Conservation (phyloP, 2,329 filamentous ascomycete species). For the Parascedosporium putredinis region DNA sequence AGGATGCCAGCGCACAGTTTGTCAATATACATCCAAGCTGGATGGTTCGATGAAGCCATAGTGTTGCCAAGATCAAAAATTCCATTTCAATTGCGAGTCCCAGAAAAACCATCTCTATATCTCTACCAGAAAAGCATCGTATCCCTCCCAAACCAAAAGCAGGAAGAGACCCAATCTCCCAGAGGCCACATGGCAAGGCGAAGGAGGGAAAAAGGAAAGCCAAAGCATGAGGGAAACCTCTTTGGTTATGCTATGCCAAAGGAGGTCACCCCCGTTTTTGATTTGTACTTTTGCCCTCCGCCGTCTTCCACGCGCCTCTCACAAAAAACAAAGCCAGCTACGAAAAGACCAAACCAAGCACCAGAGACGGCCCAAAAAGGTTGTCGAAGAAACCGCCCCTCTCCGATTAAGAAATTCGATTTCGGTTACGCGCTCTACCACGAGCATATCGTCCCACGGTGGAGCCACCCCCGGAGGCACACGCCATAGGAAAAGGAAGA, state of each 20-base stretch:
- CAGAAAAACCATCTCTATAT: not conserved
- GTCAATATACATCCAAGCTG: no score
- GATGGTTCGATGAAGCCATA: no score
- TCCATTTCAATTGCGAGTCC: not conserved
- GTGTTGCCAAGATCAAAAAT: not conserved
- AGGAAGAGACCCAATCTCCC: not conserved
- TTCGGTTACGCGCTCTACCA: no score
- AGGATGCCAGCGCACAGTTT: no score
- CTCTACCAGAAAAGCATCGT: not conserved
- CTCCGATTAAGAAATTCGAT: not conserved
- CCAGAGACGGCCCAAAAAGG: no score
- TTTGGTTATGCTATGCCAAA: no score
- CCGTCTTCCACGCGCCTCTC: not conserved
- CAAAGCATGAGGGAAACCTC: not conserved
- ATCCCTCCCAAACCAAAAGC: no score
- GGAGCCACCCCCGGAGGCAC: no score
- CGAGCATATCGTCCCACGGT: no score
- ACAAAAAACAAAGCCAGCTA: not conserved
- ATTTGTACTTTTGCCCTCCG: no score
- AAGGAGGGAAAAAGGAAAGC: not conserved
- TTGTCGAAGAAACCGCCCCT: not conserved
- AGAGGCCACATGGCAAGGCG: not conserved
- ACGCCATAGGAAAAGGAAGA: no score
- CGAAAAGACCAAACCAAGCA: not conserved
- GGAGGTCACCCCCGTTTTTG: not conserved